Base-by-base conservation (phyloP, 176 grass and related monocot species). In the Hordeum marinum region DNA sequence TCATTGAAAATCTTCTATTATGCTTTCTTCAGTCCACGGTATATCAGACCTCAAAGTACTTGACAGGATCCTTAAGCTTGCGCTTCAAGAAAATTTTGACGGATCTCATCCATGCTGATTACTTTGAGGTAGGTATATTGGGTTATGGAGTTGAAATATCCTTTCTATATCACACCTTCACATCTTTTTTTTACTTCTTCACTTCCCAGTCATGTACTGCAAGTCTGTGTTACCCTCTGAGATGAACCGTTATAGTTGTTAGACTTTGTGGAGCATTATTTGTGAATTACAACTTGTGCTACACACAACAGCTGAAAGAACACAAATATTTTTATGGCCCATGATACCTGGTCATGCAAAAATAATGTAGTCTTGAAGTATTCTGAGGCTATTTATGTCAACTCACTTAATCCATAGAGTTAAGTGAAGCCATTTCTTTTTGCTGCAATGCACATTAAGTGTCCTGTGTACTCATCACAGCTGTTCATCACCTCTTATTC, bases 21-120 rank as follows among this genome's bases (percentile, higher is more conserved):
- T 99, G 96, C 77, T 96, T 99, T 72, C 88, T 95, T 11, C 96
- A 99, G 78, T 96, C 96, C 46, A 84, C 91, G 15, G 45, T 99
- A 79, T 85, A 87, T 80, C 94, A 94, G 58, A 91, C 93, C 55
- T 94, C 96, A 71, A 99, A 99, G 78, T 99, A 96, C 59, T 87
- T 99, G 81, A 96, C 90, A 78, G 92, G 91, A 24, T 81, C 87
- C 78, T 93, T 99, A 81, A 90, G 91, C 67, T 85, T 99, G 86
- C 72, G 64, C 58, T 99, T 99, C 86, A 99, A 92, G 85, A 99
- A 96, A 87, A 92, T 92, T 90, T 94, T 99, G 89, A 99, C 93
- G 11, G 90, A 99, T 75, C 91, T 94, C 46, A 55, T 96, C 80
- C 96, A 99, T 94, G 81, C 85, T 81, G 90, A 96, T 91, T 99